Conservation (phyloP, 495 filamentous ascomycete species). For the Extremus antarcticus region DNA sequence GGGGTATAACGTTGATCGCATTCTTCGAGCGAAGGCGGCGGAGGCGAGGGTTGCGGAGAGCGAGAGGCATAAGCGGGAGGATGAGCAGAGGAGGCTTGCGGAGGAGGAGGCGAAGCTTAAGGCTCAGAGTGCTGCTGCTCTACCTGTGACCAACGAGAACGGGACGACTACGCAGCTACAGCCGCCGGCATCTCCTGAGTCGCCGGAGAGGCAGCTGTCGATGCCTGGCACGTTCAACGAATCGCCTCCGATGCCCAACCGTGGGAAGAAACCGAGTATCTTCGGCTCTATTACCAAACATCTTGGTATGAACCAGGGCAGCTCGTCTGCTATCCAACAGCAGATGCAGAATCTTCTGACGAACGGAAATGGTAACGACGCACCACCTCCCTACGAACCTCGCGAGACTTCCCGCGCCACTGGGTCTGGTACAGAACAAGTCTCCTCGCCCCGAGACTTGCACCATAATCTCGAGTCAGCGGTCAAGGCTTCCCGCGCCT, state of each 20-base stretch:
- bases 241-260: conserved; percentile 22
- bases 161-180: conserved; percentile 39
- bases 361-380: conserved; percentile 12
- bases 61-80: conserved; percentile 64
- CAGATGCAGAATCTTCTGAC: conserved; percentile 18
- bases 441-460: conserved; percentile 34
- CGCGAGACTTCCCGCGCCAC: conserved; percentile 27
- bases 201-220: conserved; percentile 12
- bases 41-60: conserved; percentile 80
- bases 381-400: conserved; percentile 38
- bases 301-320: conserved; percentile 8
- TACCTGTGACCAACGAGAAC: background rate
- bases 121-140: background rate
- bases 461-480: conserved; percentile 66
- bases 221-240: conserved; percentile 18
- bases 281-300: conserved; percentile 17
- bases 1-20: conserved; percentile 91
- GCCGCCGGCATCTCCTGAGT: background rate
- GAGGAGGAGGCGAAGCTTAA: conserved; percentile 30
- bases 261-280: conserved; percentile 13
- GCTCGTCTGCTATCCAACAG: background rate
- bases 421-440: conserved; percentile 12
- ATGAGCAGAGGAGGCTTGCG: conserved; percentile 54
- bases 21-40: conserved; percentile 70
- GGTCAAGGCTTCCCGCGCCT: conserved; percentile 67